A percentile compares a stretch with the other conserved stretches of the same genome.
Conservation (phyloP, 2,329 filamentous ascomycete species). For the Neonectria neomacrospora region DNA sequence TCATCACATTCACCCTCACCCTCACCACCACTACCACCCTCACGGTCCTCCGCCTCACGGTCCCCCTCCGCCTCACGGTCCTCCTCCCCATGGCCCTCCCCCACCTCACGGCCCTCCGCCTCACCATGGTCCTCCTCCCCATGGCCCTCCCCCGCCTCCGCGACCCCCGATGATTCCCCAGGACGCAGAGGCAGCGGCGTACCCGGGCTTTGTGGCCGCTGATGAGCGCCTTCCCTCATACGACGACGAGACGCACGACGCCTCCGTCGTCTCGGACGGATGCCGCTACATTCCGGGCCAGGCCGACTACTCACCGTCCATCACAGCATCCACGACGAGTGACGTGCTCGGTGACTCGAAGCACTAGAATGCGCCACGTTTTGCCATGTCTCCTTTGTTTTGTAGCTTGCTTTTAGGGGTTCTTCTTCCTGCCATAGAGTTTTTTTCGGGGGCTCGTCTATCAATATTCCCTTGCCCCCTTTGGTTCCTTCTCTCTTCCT, state of each 20-base stretch:
- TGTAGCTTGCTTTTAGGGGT: constrained; percentile 12
- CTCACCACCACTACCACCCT: constrained; percentile 23
- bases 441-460: constrained; percentile 23
- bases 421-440: constrained; percentile 26
- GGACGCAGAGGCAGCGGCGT: constrained; percentile 32
- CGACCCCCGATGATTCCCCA: constrained; percentile 35
- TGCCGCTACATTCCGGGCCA: constrained; percentile 53
- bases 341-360: constrained; percentile 42
- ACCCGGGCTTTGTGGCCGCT: constrained; percentile 32
- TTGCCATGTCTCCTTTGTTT: constrained; percentile 18
- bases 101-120: constrained; percentile 18
- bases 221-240: constrained; percentile 58
- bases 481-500: background rate
- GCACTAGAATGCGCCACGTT: constrained; percentile 24
- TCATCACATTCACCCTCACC: constrained; percentile 20
- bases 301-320: constrained; percentile 40
- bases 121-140: constrained; percentile 19
- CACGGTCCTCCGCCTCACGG: constrained; percentile 25
- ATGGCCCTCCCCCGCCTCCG: constrained; percentile 42
- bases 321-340: constrained; percentile 33
- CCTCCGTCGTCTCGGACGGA: constrained; percentile 56
- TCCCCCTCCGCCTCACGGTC: constrained; percentile 16
- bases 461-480: constrained; percentile 21
- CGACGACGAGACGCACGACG: constrained; percentile 47
- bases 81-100: constrained; percentile 20